Percentiles rank a stretch among this genome's conserved stretches.
phyloP scores from a whole-genome alignment of 768 basidiomycete genomes.

The Tulasnella sp. region DNA sequence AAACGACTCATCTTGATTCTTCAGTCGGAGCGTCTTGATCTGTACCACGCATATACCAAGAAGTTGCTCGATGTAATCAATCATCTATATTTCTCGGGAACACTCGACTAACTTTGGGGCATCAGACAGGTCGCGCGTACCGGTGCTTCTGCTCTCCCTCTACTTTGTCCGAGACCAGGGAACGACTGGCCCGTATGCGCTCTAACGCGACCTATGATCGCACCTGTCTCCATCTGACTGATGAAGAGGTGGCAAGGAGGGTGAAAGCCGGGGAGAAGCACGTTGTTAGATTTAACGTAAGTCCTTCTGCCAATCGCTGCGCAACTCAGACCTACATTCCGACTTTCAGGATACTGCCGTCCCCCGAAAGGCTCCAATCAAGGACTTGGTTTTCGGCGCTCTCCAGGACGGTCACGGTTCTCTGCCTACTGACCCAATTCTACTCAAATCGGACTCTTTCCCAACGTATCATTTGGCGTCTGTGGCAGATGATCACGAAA shows the following conservation, averaged over 20 bases:
- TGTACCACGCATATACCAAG: conserved; percentile 68
- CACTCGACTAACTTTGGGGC: conserved; percentile 10
- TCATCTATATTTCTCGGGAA: background rate
- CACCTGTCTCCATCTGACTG: conserved; percentile 72
- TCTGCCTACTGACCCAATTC: conserved; percentile 78
- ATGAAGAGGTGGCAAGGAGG: conserved; percentile 73
- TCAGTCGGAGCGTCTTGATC: conserved; percentile 80
- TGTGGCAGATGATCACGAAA: conserved; percentile 91
- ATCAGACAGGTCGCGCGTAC: conserved; percentile 79
- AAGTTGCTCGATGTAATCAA: conserved; percentile 64
- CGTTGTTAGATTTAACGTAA: conserved; percentile 81
- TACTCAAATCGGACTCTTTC: conserved; percentile 86
- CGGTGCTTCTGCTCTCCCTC: conserved; percentile 87
- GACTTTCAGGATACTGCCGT: conserved; percentile 5
- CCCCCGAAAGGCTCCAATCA: background rate
- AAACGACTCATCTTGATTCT: conserved; percentile 2
- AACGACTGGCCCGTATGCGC: conserved; percentile 62
- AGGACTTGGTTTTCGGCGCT: conserved; percentile 69
- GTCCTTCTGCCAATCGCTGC: conserved; percentile 25
- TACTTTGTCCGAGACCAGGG: conserved; percentile 57
- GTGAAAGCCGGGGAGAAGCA: conserved; percentile 68
- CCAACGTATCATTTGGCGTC: conserved; percentile 97
- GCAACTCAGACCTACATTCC: background rate
- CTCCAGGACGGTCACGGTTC: conserved; percentile 69
- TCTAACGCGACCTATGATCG: conserved; percentile 81